These are phyloP conservation scores for Didymella keratinophila DNA, from an alignment of 2,329 filamentous ascomycete species.

Conservation along the genomic window DNA sequence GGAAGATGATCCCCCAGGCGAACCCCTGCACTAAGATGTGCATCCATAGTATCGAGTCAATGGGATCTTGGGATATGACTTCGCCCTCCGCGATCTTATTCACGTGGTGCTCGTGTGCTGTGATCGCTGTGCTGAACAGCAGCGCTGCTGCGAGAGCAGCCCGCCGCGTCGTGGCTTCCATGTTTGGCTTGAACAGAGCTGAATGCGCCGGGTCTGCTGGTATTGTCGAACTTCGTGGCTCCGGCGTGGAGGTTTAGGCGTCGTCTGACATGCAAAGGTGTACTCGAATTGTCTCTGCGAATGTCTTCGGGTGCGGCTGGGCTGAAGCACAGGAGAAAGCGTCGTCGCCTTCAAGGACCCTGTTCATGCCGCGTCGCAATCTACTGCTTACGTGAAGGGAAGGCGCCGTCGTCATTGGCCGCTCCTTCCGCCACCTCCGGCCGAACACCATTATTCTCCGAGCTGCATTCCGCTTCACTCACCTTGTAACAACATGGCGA, in stretches of 20 bases:
- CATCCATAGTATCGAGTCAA: conserved; percentile 85
- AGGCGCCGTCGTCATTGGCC: conserved; percentile 32
- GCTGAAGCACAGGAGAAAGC: conserved; percentile 5
- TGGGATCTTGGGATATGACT: conserved; percentile 48
- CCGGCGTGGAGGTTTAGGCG: conserved; percentile 28
- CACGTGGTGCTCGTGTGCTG: conserved; percentile 52
- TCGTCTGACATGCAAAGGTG: conserved; percentile 17
- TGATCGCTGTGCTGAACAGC: conserved; percentile 37
- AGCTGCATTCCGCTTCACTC: conserved; percentile 2
- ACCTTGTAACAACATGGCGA: conserved; percentile 33
- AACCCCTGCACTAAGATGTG: conserved; percentile 90
- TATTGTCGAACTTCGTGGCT: conserved; percentile 19
- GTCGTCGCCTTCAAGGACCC: conserved; percentile 17
- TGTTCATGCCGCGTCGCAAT: conserved; percentile 35
- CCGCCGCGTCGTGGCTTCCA: background rate
- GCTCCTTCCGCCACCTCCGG: conserved; percentile 17
- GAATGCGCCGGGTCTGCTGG: conserved; percentile 11
- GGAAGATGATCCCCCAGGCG: conserved; percentile 91
- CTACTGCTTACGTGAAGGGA: conserved; percentile 38
- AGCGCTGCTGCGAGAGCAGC: conserved; percentile 31
- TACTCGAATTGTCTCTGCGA: conserved; percentile 1
- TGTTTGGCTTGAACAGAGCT: background rate
- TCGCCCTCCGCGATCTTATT: conserved; percentile 51
- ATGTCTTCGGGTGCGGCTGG: conserved; percentile 2
- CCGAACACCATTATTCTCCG: conserved; percentile 10